Evolutionary conservation across 306 rosid genomes (phyloP), one percentile per base, ranked within the genome.

Genomic region (Vicia villosa): DNA sequence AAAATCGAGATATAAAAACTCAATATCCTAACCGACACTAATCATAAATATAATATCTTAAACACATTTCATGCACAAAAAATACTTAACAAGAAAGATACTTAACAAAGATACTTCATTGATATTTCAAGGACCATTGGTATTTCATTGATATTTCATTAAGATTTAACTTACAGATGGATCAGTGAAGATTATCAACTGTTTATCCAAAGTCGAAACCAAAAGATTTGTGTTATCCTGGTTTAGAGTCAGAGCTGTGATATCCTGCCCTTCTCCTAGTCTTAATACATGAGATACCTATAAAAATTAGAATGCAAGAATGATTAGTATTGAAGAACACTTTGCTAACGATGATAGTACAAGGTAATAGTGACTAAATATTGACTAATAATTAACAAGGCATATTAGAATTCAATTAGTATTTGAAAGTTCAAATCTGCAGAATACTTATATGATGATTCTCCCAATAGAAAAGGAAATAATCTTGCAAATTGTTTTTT

Each of bases 211-310:
- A 57, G 99, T 94, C 16, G 99, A 91, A 67, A 91, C 97, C 87
- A 94, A 83, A 63, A 94, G 95, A 87, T 91, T 94, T 58, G 99
- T 91, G 70, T 84, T 85, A 54, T 94, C 97, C 65, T 83, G 69
- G 83, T 88, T 94, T 66, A 91, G 83, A 66, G 97, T 91, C 42
- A 94, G 67, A 46, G 99, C 80, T 20, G 92, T 91, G 79, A 94
- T 87, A 78, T 94, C 97, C 83, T 86, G 94, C 68, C 99, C 96
- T 52, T 78, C 89, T 46, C 81, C 84, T 75, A 94, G 80, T 84
- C 40, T 87, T 82, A 94, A 70, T 28, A 57, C 77, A 86, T 94
- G 99, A 82, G 84, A 91, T 70, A 91, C 79, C 99, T 94, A 80
- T 68, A 80, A 63, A 50, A 37, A 74, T 42, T 5, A 74, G 59